Base-by-base conservation (phyloP, 176 grass and related monocot species). In the Saccharum spontaneum region DNA sequence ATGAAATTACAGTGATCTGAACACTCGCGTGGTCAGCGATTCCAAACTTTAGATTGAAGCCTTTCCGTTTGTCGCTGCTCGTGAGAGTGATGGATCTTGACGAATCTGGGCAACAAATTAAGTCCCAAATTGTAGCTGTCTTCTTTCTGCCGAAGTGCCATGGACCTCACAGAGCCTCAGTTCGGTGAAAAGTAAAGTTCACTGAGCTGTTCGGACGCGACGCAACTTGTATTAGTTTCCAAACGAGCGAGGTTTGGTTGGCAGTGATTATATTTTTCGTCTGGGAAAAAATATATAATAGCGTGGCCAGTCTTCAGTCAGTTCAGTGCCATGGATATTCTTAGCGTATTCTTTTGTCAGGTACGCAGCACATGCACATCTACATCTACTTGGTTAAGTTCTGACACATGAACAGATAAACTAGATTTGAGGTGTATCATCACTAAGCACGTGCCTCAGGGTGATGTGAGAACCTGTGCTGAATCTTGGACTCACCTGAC, bases 1-100 rank as follows among this genome's bases (percentile, higher is more conserved):
- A 83, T 74, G 37, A 24, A 79, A 83, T 75, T 24, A 84, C 80
- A 80, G 60, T 87, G 80, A 87, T 90, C 60, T 90, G 89, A 87
- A 90, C 84, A 46, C 80, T 73, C 75, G 1, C 44, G 43, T 23
- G 75, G 80, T 84, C 80, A 83, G 68, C 75, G 85, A 84, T 90
- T 87, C 89, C 80, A 87, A 87, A 33, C 80, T 83, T 87, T 69
- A 4, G 61, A 34, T 49, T 7, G 37, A 90, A 90, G 80, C 44
- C 60, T 90, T 83, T 83, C 39, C 46, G 4, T 38, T 75, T n/a
- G 37, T 40, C 69, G 75, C 5, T 31, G 67, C 68, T 37, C 13
- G 54, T 0, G 79, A 86, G 55, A 79, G 59, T 60, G 73, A 83
- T 38, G 5, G 45, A 74, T 48, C 26, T 45, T 78, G 79, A 86